Conservation (phyloP, 2,329 filamentous ascomycete genomes). For the Aspergillus texensis region DNA sequence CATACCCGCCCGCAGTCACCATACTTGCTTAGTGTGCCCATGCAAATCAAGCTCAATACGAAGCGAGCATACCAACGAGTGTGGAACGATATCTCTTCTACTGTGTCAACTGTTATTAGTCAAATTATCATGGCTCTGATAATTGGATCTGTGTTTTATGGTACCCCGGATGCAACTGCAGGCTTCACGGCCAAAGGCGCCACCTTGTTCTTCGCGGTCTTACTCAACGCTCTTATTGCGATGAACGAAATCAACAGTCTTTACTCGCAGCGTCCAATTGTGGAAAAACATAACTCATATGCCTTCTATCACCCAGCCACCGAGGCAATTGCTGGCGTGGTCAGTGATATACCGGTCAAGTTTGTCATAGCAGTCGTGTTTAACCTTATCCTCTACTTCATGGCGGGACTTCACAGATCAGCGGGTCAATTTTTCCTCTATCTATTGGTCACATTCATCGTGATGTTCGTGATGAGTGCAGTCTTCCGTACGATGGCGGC, state of each 20-base stretch:
- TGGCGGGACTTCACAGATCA: slow-evolving; percentile 75
- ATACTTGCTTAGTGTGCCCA: slow-evolving; percentile 72
- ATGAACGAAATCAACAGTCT: slow-evolving; percentile 47
- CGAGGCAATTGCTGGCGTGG: slow-evolving; percentile 17
- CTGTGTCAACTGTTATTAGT: slow-evolving; percentile 62
- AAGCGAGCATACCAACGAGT: slow-evolving; percentile 78
- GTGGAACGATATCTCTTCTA: slow-evolving; percentile 72
- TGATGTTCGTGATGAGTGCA: slow-evolving; percentile 78
- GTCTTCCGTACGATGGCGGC: slow-evolving; percentile 79
- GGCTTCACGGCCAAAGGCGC: slow-evolving; percentile 78
- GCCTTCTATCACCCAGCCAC: slow-evolving; percentile 34
- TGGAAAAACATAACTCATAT: slow-evolving; percentile 34
- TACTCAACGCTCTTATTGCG: slow-evolving; percentile 77
- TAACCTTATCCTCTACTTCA: slow-evolving; percentile 81
- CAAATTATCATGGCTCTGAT: slow-evolving; percentile 76
- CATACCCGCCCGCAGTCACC: slow-evolving; percentile 67
- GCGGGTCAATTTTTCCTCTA: slow-evolving; percentile 84
- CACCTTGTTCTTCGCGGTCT: slow-evolving; percentile 80
- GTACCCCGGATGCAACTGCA: slow-evolving; percentile 63
- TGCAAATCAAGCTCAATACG: slow-evolving; percentile 77
- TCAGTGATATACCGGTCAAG: slow-evolving; percentile 68
- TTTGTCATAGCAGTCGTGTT: slow-evolving; percentile 71
- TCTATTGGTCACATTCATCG: slow-evolving; percentile 72
- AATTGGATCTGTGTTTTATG: slow-evolving; percentile 77
- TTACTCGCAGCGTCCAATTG: slow-evolving; percentile 26